Conservation (phyloP, 108 stramenopile species). For the Pelagomonas calceolata region DNA sequence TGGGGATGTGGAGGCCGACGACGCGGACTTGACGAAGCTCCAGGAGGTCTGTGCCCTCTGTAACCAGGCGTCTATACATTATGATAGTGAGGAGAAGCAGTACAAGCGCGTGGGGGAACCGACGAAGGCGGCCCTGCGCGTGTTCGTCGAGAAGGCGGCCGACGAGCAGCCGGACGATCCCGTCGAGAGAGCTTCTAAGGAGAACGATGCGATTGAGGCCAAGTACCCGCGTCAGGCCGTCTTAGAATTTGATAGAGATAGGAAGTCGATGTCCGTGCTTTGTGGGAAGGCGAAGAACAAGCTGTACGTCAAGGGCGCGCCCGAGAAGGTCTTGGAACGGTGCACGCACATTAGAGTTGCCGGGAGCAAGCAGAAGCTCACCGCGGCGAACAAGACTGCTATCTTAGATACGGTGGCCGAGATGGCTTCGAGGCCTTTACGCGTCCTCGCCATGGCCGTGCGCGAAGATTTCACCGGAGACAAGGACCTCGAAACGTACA, state of each 20-base stretch:
- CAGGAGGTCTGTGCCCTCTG: not conserved
- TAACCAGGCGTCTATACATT: not conserved
- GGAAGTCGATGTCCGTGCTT: constrained; percentile 67
- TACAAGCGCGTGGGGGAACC: constrained; percentile 80
- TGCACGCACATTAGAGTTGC: too few species aligned
- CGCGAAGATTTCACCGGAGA: too few species aligned
- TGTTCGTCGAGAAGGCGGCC: constrained; percentile 69
- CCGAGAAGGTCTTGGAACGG: constrained; percentile 75
- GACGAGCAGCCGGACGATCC: not conserved
- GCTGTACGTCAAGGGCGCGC: constrained; percentile 91
- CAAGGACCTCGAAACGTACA: not conserved
- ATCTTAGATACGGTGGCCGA: not conserved
- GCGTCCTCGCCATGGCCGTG: not conserved
- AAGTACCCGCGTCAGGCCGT: constrained; percentile 58
- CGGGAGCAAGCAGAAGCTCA: too few species aligned
- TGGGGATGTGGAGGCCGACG: not conserved
- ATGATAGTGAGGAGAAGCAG: not conserved
- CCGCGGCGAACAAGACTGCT: constrained; percentile 39
- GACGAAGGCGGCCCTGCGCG: constrained; percentile 87
- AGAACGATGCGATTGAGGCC: constrained; percentile 50
- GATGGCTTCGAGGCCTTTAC: not conserved
- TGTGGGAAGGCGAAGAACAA: constrained; percentile 40
- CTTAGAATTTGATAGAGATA: constrained; percentile 74
- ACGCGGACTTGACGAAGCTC: not conserved
- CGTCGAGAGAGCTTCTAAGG: not conserved